Percentiles rank a stretch among this genome's conserved stretches.
phyloP scores from a whole-genome alignment of 345 rosid genomes.

The Gossypioides kirkii region DNA sequence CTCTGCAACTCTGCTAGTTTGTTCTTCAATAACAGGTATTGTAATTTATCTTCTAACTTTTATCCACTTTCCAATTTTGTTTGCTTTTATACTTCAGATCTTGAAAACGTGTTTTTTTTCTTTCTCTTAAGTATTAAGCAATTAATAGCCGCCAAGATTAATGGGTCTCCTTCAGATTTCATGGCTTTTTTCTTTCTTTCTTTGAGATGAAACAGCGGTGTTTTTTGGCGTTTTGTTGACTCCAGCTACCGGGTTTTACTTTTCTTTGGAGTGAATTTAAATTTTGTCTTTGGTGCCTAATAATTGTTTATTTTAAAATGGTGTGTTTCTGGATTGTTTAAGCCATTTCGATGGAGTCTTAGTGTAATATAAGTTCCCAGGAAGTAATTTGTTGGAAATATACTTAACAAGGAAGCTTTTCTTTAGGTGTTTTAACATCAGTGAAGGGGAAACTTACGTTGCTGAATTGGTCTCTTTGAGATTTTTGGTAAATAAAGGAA shows the following conservation, averaged over 20 bases:
- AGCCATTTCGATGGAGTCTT: not conserved
- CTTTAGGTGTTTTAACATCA: constrained; percentile 5
- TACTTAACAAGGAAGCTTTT: constrained; percentile 9
- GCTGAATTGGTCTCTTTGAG: not conserved
- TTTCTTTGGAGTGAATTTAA: not conserved
- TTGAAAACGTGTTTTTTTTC: not conserved
- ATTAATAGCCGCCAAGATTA: not conserved
- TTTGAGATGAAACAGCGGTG: not conserved
- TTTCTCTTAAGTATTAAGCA: not conserved
- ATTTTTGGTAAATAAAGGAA: not conserved
- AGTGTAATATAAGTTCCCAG: not conserved
- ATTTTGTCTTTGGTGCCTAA: not conserved
- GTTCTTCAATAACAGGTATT: not conserved
- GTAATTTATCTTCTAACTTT: not conserved
- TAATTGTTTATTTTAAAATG: not conserved
- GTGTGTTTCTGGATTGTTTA: not conserved
- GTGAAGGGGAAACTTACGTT: constrained; percentile 6
- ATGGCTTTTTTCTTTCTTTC: not conserved
- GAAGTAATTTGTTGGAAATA: not conserved
- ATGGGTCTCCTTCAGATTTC: constrained; percentile 4
- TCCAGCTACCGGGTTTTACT: not conserved
- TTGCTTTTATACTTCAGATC: not conserved
- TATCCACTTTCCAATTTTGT: not conserved
- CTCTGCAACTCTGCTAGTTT: not conserved
- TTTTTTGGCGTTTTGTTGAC: not conserved